Conservation (phyloP, 306 rosid genomes). For the Glycyrrhiza uralensis region DNA sequence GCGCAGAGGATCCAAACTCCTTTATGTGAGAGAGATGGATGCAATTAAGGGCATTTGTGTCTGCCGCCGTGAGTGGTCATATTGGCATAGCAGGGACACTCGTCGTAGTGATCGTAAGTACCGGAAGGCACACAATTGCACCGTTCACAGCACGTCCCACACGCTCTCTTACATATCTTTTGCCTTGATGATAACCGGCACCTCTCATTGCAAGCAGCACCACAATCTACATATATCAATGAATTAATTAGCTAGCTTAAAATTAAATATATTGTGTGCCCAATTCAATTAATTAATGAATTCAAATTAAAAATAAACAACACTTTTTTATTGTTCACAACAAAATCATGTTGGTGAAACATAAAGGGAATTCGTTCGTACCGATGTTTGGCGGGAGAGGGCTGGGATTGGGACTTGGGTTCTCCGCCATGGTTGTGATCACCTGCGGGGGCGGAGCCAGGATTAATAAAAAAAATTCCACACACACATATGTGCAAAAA, state of each 20-base stretch:
- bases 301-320: too few relatives aligned
- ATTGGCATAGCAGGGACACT: conserved; percentile 49
- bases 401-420: background rate
- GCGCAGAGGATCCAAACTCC: too few relatives aligned
- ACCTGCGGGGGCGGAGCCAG: too few relatives aligned
- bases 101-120: conserved; percentile 37
- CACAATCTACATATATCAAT: conserved; percentile 33
- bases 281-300: background rate
- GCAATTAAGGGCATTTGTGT: conserved; percentile 51
- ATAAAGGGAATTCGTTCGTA: background rate
- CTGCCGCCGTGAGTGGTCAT: conserved; percentile 46
- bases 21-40: too few relatives aligned
- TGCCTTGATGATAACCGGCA: conserved; percentile 38
- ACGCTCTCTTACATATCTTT: conserved; percentile 39
- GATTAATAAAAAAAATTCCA: too few relatives aligned
- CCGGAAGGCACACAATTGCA: conserved; percentile 58
- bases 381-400: background rate
- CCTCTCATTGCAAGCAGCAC: conserved; percentile 34
- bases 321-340: too few relatives aligned
- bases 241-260: too few relatives aligned
- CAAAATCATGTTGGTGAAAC: too few relatives aligned
- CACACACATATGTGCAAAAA: too few relatives aligned
- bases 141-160: conserved; percentile 46
- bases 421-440: background rate
- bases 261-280: background rate